These are phyloP conservation scores for Alisma plantagoaquatica DNA, from an alignment of 106 monocot genomes.

Conservation along the genomic window DNA sequence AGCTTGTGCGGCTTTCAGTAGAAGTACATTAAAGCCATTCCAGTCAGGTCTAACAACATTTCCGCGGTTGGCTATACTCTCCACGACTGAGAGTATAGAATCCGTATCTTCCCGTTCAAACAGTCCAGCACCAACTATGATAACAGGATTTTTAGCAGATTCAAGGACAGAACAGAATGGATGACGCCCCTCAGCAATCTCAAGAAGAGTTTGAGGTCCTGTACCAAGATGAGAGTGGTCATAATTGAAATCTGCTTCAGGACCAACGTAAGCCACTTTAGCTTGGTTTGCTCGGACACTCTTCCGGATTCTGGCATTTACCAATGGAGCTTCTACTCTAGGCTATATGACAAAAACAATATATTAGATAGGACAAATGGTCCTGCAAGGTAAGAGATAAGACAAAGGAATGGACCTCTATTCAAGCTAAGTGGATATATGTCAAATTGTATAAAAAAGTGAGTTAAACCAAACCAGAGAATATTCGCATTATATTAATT, in stretches of 20 bases:
- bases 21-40: slow-evolving; percentile 85
- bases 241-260: slow-evolving; percentile 80
- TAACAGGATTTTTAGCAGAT: slow-evolving; percentile 76
- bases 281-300: slow-evolving; percentile 68
- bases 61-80: slow-evolving; percentile 46
- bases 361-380: not conserved
- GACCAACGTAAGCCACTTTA: slow-evolving; percentile 94
- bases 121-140: slow-evolving; percentile 72
- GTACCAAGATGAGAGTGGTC: slow-evolving; percentile 71
- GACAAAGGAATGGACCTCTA: too few species aligned
- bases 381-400: too few species aligned
- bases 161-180: slow-evolving; percentile 73
- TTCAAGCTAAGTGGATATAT: too few species aligned
- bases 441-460: too few species aligned
- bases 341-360: slow-evolving; percentile 35
- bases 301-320: slow-evolving; percentile 94
- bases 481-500: too few species aligned
- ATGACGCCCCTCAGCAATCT: slow-evolving; percentile 82
- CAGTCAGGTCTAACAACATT: slow-evolving; percentile 58
- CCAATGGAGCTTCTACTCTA: slow-evolving; percentile 93
- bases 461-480: too few species aligned
- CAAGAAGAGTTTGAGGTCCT: slow-evolving; percentile 72
- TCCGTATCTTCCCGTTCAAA: slow-evolving; percentile 70
- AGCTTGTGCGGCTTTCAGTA: slow-evolving; percentile 87
- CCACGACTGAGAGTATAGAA: slow-evolving; percentile 52